Conservation (phyloP, 331 rosid species). For the Cucumis variabilis region DNA sequence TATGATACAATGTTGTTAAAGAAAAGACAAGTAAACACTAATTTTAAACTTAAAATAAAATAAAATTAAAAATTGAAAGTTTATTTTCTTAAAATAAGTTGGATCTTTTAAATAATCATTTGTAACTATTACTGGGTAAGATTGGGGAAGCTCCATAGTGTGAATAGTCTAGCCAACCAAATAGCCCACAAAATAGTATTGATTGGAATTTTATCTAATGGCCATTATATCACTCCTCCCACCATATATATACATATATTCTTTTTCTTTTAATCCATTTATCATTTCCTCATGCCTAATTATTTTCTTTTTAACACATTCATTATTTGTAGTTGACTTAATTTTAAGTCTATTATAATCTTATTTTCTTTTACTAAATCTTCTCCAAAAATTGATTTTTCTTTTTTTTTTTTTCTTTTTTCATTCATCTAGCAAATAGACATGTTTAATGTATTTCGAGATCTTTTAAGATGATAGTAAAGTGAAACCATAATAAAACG, state of each 20-base stretch:
- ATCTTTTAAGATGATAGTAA: too few species aligned
- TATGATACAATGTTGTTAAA: too few species aligned
- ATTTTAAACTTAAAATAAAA: too few species aligned
- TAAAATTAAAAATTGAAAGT: too few species aligned
- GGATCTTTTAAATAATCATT: neutral
- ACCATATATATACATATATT: neutral
- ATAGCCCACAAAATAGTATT: conserved; percentile 30
- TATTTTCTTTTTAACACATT: neutral
- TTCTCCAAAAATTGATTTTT: neutral
- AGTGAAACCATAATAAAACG: too few species aligned
- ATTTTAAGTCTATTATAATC: neutral
- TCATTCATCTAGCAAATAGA: too few species aligned
- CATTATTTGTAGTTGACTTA: neutral
- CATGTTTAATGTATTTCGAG: too few species aligned
- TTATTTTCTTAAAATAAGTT: neutral
- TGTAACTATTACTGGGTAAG: neutral
- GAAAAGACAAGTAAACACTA: too few species aligned
- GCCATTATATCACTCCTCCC: conserved; percentile 41
- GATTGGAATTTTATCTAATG: conserved; percentile 38
- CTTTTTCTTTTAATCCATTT: neutral
- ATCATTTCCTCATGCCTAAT: neutral
- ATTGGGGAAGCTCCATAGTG: conserved; percentile 32
- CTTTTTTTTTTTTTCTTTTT: too few species aligned
- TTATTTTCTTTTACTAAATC: neutral
- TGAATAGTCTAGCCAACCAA: conserved; percentile 39